Percentiles rank a stretch among this genome's conserved stretches.
These are phyloP conservation scores for Tulasnella sp. DNA, from an alignment of 768 basidiomycete genomes.

Conservation along the genomic window DNA sequence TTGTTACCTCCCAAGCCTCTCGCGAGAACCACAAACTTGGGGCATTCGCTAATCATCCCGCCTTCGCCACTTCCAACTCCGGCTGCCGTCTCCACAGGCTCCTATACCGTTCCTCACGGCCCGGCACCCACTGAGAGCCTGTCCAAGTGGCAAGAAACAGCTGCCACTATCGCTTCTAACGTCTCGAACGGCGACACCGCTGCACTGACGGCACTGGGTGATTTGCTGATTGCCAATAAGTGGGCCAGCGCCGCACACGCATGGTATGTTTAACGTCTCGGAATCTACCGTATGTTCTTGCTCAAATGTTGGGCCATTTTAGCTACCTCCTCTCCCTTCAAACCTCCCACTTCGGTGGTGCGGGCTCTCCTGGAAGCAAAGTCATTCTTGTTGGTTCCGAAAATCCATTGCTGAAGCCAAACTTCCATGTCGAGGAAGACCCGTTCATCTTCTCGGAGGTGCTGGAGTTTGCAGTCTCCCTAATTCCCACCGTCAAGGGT, in stretches of 20 bases:
- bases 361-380: constrained; percentile 62
- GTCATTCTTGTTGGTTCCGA: constrained; percentile 70
- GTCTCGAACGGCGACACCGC: constrained; percentile 66
- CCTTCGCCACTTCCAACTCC: constrained; percentile 37
- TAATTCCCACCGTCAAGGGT: constrained; percentile 69
- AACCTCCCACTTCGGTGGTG: constrained; percentile 66
- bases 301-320: background rate
- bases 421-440: constrained; percentile 64
- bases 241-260: constrained; percentile 84
- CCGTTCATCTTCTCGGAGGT: constrained; percentile 83
- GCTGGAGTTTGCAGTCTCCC: constrained; percentile 81
- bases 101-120: constrained; percentile 60
- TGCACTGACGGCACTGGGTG: constrained; percentile 78
- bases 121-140: constrained; percentile 61
- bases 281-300: background rate
- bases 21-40: constrained; percentile 36
- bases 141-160: constrained; percentile 78
- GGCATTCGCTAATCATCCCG: constrained; percentile 21
- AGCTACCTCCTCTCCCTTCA: constrained; percentile 87
- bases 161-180: constrained; percentile 75
- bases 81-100: constrained; percentile 41
- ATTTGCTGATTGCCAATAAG: constrained; percentile 65
- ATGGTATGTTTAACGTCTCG: constrained; percentile 57
- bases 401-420: constrained; percentile 49
- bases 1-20: constrained; percentile 57